phyloP scores from a whole-genome alignment of 2,329 filamentous ascomycete species.

The Fusarium equiseti region DNA sequence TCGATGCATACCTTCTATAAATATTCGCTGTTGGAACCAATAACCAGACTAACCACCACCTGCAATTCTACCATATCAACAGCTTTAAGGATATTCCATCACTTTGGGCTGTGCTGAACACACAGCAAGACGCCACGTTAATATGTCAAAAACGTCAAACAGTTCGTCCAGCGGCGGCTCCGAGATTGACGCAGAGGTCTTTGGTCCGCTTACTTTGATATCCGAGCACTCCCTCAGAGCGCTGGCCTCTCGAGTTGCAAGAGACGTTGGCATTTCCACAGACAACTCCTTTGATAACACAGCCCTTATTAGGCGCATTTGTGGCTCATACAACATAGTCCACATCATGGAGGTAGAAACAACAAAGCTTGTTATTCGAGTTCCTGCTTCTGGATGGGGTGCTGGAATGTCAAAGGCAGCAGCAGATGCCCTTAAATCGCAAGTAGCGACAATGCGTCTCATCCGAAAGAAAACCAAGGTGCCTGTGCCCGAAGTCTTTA shows the following conservation, averaged over 20 bases:
- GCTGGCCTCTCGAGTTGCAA: neutral
- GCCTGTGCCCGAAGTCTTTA: constrained; percentile 4
- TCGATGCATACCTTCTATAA: neutral
- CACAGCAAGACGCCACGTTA: neutral
- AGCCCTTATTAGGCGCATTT: neutral
- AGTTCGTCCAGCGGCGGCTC: too few species aligned
- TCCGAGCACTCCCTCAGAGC: neutral
- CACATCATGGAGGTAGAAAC: constrained; percentile 4
- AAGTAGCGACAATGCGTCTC: constrained; percentile 19
- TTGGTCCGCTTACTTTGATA: neutral
- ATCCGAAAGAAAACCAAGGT: constrained; percentile 1
- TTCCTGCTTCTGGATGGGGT: constrained; percentile 24
- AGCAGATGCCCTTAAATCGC: constrained; percentile 20
- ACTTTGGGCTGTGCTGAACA: neutral
- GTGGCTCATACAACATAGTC: constrained; percentile 7
- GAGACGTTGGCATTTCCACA: neutral
- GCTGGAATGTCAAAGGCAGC: constrained; percentile 25
- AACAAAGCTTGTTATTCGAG: constrained; percentile 21
- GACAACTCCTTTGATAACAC: neutral
- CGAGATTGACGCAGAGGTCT: neutral
- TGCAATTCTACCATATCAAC: neutral
- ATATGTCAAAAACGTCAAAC: neutral
- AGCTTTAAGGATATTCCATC: neutral
- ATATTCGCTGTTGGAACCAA: neutral
- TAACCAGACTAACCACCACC: neutral